Base-by-base conservation (phyloP, 306 rosid genomes). In the Acacia melanoxylon region DNA sequence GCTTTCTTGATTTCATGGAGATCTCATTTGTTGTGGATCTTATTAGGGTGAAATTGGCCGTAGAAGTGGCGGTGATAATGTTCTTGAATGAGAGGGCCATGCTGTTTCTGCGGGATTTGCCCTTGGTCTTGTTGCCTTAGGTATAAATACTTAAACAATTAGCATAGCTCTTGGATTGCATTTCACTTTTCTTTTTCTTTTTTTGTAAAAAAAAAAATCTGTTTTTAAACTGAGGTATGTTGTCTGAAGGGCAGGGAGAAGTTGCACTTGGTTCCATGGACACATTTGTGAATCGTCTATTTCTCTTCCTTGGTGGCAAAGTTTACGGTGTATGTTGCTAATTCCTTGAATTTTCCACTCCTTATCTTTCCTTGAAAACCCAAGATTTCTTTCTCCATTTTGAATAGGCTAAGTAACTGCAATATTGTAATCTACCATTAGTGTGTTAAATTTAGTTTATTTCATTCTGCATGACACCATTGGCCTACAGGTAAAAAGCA, bases 41-140 rank as follows among this genome's bases (percentile, higher is more conserved):
- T 37, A 45, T 46, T 85, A 95, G 99, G 92, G 91, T 84, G 99
- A 95, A 87, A 89, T 95, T 84, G 99, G 98, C 77, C 93, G 93
- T 72, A 86, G 99, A 80, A 93, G 98, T 85, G 97, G 97, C 31
- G 99, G 99, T 74, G 99, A 95, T 85, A 95, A 90, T 86, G 99
- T 93, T 80, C 98, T 93, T 68, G 99, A 95, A 89, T 87, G 99
- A 86, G 99, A 95, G 89, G 99, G 99, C 80, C 92, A 93, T 86
- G 92, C 99, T 87, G 98, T 95, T 83, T 93, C 98, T 54, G 99
- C 99, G 12, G 99, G 99, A 85, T 95, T 95, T 88, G 91, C 99
- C 5, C 76, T 95, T 80, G 97, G 99, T 72, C 99, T 95, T 86
- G 93, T 95, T 90, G 97, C 93, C 69, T 84, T 95, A 80, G 98